Evolutionary conservation across 2,329 filamentous ascomycete genomes (phyloP).

Genomic region (Hymenoscyphus scutula): DNA sequence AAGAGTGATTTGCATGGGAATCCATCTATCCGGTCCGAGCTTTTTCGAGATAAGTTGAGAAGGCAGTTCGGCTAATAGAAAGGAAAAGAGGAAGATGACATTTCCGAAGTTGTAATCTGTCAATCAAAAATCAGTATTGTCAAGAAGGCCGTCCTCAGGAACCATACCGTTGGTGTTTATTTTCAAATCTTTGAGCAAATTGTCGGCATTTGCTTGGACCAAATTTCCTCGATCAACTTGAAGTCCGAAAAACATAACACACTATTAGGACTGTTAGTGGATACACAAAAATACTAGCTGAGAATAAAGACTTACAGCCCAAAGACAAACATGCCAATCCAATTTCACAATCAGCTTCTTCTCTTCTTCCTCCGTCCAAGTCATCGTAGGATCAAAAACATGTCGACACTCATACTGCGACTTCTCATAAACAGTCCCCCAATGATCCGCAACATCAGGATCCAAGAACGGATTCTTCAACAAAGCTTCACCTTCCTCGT

Average conservation of each 20-base stretch:
- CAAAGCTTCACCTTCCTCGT: constrained; percentile 7
- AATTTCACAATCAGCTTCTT: constrained; percentile 20
- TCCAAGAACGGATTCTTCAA: constrained; percentile 15
- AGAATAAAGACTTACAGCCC: constrained; percentile 10
- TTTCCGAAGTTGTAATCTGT: constrained; percentile 27
- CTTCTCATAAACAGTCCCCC: constrained; percentile 17
- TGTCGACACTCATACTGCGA: constrained; percentile 21
- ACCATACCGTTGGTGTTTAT: constrained; percentile 38
- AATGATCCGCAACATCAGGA: constrained; percentile 19
- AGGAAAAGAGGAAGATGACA: constrained; percentile 42
- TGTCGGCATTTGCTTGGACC: constrained; percentile 59
- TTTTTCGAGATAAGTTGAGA: constrained; percentile 48
- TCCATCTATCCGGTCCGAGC: constrained; percentile 49
- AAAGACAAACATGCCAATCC: constrained; percentile 14
- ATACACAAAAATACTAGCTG: background rate
- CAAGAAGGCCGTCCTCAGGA: background rate
- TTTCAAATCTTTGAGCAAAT: constrained; percentile 54
- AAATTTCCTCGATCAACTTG: constrained; percentile 64
- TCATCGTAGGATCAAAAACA: constrained; percentile 19
- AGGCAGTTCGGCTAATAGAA: constrained; percentile 46
- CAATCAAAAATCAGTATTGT: constrained; percentile 38
- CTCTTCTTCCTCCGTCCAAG: constrained; percentile 23
- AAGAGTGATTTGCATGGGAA: constrained; percentile 49
- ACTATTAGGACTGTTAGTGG: background rate
- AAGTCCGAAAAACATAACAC: constrained; percentile 35